A percentile compares a stretch with the other conserved stretches of the same genome.
These are phyloP conservation scores for Hemileccinum rubropunctum DNA, from an alignment of 768 basidiomycete species.

Conservation along the genomic window DNA sequence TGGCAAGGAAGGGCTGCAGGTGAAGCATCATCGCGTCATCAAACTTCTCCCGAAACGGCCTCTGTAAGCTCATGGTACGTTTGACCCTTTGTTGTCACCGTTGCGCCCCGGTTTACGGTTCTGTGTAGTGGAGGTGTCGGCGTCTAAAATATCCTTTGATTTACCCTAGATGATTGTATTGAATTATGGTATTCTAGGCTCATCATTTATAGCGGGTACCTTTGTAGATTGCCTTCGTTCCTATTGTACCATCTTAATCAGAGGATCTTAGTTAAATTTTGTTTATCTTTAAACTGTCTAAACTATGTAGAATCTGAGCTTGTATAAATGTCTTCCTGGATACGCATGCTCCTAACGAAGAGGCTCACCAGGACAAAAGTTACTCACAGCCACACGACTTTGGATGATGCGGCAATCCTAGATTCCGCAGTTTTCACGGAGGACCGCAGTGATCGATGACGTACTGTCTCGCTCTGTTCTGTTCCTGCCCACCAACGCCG, in stretches of 20 bases:
- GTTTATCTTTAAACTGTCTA: background rate
- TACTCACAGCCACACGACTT: background rate
- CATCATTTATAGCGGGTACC: background rate
- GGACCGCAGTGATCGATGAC: constrained; percentile 69
- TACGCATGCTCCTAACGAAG: background rate
- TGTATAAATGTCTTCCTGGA: background rate
- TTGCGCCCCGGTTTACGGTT: background rate
- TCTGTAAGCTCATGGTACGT: constrained; percentile 12
- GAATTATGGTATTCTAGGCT: constrained; percentile 3
- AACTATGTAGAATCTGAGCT: background rate
- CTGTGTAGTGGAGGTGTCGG: background rate
- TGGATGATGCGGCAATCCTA: background rate
- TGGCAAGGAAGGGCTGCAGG: constrained; percentile 49
- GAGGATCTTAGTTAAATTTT: background rate
- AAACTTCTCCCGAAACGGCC: constrained; percentile 43
- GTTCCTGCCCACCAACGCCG: constrained; percentile 88
- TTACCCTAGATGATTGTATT: constrained; percentile 8
- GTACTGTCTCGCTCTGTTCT: constrained; percentile 74
- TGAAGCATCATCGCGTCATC: constrained; percentile 54
- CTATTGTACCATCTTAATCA: constrained; percentile 5
- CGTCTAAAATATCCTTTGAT: background rate
- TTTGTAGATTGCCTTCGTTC: constrained; percentile 8
- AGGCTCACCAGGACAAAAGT: background rate
- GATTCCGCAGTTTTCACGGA: constrained; percentile 11
- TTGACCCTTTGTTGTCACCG: background rate